Conservation (phyloP, 768 basidiomycete species). For the Austroboletus eburneus region DNA sequence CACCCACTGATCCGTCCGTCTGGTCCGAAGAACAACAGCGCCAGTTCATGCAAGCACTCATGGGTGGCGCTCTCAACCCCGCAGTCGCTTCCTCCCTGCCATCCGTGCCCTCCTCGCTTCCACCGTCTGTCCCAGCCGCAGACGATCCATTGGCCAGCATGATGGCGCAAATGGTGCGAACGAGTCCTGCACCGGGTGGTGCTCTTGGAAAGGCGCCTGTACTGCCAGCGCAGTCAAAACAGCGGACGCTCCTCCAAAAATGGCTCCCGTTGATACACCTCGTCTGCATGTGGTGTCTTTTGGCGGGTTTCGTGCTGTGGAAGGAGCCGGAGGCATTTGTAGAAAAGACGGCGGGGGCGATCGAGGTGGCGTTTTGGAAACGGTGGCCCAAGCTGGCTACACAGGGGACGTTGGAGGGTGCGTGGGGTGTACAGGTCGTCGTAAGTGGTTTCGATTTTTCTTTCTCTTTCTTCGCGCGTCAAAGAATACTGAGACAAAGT, state of each 20-base stretch:
- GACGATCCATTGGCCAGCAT: slow-evolving; percentile 49
- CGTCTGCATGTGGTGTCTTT: slow-evolving; percentile 55
- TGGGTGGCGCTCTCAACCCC: slow-evolving; percentile 36
- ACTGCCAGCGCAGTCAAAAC: slow-evolving; percentile 18
- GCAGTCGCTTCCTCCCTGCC: slow-evolving; percentile 18
- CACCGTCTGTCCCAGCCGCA: neutral
- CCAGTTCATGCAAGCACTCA: slow-evolving; percentile 64
- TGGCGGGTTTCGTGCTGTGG: slow-evolving; percentile 66
- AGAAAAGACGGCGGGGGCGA: slow-evolving; percentile 32
- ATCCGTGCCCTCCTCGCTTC: slow-evolving; percentile 14
- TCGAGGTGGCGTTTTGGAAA: slow-evolving; percentile 42
- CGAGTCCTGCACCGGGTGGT: slow-evolving; percentile 22
- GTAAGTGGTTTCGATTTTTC: slow-evolving; percentile 35
- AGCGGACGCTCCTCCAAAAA: slow-evolving; percentile 51
- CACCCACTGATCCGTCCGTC: slow-evolving; percentile 41
- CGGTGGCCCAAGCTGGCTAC: slow-evolving; percentile 60
- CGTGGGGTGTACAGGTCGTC: slow-evolving; percentile 52
- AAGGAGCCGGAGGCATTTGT: slow-evolving; percentile 53
- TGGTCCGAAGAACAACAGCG: slow-evolving; percentile 70
- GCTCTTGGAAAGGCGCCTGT: slow-evolving; percentile 27
- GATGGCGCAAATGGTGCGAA: slow-evolving; percentile 29
- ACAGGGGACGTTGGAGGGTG: slow-evolving; percentile 32
- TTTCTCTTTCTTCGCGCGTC: too few relatives aligned
- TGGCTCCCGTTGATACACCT: slow-evolving; percentile 65
- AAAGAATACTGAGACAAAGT: slow-evolving; percentile 2